Percentiles rank a stretch among this genome's conserved stretches.
These are phyloP conservation scores for Aspergillus nidulans DNA, from an alignment of 495 filamentous ascomycete species.

Conservation along the genomic window DNA sequence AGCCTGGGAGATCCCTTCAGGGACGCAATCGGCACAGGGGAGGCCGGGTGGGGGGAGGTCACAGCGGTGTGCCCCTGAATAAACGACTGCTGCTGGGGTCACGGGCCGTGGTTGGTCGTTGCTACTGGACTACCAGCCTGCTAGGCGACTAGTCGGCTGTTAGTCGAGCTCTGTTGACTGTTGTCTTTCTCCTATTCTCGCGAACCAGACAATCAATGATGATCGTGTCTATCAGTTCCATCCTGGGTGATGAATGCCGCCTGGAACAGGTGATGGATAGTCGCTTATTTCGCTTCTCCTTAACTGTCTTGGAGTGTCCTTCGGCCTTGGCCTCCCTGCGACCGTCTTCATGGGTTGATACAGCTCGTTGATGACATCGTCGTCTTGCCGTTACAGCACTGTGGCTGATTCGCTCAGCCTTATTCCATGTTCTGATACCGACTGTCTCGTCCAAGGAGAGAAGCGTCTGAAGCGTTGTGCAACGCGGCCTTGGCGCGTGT, in stretches of 20 bases:
- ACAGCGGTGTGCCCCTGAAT: conserved; percentile 12
- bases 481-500: conserved; percentile 12
- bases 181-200: conserved; percentile 4
- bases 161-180: not conserved
- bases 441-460: conserved; percentile 12
- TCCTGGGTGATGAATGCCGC: not conserved
- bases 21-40: conserved; percentile 19
- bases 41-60: conserved; percentile 14
- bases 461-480: conserved; percentile 19
- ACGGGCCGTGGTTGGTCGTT: not conserved
- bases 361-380: not conserved
- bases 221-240: not conserved
- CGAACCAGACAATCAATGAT: not conserved
- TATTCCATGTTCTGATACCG: not conserved
- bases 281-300: conserved; percentile 12
- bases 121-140: not conserved
- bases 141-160: not conserved
- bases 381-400: not conserved
- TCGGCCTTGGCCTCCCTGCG: not conserved
- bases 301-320: not conserved
- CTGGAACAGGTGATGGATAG: not conserved
- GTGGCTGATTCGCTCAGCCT: not conserved
- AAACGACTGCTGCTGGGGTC: not conserved
- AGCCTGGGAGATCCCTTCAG: conserved; percentile 31
- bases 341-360: not conserved